Evolutionary conservation across 1,139 yeast species (phyloP), one percentile per base, ranked within the genome.

Genomic region (Magnusiomyces tetraspermus): DNA sequence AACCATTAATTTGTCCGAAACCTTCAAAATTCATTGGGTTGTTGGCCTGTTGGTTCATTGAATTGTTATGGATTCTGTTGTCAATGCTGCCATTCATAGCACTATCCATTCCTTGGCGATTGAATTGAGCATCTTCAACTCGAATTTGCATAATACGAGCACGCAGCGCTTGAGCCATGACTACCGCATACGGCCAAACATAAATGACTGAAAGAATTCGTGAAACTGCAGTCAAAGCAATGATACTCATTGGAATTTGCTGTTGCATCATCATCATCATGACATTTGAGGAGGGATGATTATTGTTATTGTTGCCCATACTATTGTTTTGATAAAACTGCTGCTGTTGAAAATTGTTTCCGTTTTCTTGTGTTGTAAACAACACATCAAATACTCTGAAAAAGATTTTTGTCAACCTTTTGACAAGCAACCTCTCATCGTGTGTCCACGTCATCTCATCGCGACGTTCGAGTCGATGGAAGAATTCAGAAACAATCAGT

Each of bases 401-500:
- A 37, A 65, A 58, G 28, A 66, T 63, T 58, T 65, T 66, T 46
- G 62, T 58, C 45, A 65, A 52, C n/a, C 69, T 57, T 36, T 57
- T 51, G 40, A 64, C 64, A 36, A 65, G 59, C 57, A 58, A 54
- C 15, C 51, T 49, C 46, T 65, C 69, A 8, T 63, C 67, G 23
- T 61, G 63, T n/a, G 58, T 53, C 67, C 66, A 62, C 15, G 56
- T 54, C 8, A 49, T 40, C 22, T 58, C 53, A 38, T 50, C 55
- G 3, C 57, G 51, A 28, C 46, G 50, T 51, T 67, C 70, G 3
- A 67, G 58, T 13, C 71, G 59, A 22, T 59, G 57, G 51, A 67
- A 56, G 49, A 63, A 67, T 57, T 70, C 73, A 15, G 70, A 61
- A 10, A 69, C 66, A 11, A 70, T 66, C 28, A 69, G 52, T 0